Conservation (phyloP, 2,329 filamentous ascomycete species). For the Didymella sp. region DNA sequence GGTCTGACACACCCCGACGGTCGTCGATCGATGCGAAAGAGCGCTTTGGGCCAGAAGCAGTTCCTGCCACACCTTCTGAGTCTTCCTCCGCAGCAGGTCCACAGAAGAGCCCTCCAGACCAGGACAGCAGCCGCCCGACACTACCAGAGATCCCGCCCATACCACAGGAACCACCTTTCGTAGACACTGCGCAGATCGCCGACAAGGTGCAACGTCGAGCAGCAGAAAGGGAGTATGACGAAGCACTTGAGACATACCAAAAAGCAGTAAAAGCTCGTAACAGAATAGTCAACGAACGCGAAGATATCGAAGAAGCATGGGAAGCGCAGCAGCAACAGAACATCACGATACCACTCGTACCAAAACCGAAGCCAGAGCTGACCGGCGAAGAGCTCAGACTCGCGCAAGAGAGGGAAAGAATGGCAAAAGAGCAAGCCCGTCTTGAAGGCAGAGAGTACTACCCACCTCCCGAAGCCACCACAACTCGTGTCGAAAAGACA, state of each 20-base stretch:
- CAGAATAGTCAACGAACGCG: constrained; percentile 68
- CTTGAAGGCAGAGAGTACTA: constrained; percentile 30
- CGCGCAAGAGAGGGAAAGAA: constrained; percentile 30
- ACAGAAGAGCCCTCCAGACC: background rate
- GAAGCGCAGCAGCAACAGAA: constrained; percentile 48
- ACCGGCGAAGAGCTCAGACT: constrained; percentile 31
- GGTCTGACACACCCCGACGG: constrained; percentile 33
- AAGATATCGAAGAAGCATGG: constrained; percentile 62
- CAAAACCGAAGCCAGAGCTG: constrained; percentile 29
- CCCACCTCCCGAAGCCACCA: constrained; percentile 26
- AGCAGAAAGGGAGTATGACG: constrained; percentile 72
- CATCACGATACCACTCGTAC: constrained; percentile 34
- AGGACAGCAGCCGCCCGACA: constrained; percentile 14
- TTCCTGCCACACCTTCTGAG: constrained; percentile 41
- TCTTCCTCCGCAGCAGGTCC: constrained; percentile 32
- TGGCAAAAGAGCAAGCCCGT: constrained; percentile 15
- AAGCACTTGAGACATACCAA: constrained; percentile 69
- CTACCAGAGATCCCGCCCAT: constrained; percentile 59
- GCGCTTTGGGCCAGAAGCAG: constrained; percentile 48
- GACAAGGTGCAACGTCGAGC: constrained; percentile 72
- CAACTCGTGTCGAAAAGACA: constrained; percentile 3
- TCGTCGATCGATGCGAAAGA: constrained; percentile 59
- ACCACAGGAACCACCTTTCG: constrained; percentile 62
- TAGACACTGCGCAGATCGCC: constrained; percentile 65
- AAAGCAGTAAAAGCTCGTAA: constrained; percentile 71